Evolutionary conservation across 345 rosid species (phyloP).

Genomic region (Brassica nigra): DNA sequence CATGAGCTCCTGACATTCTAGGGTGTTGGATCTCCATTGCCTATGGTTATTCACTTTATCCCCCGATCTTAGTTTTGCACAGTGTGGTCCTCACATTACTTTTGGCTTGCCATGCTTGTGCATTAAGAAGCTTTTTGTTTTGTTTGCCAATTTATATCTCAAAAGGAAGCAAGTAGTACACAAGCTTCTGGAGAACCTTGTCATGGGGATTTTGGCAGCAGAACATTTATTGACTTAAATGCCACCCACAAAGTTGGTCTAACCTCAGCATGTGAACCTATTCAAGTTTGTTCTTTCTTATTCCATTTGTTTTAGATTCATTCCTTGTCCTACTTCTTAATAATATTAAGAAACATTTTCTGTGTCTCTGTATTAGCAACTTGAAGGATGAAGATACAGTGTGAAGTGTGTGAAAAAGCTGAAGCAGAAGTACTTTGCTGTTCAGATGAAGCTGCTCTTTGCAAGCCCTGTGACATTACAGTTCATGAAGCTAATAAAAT

Average conservation of each 20-base stretch:
- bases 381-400: constrained; percentile 42
- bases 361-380: not conserved
- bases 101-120: constrained; percentile 40
- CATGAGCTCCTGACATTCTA: constrained; percentile 33
- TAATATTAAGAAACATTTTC: not conserved
- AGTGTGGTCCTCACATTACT: constrained; percentile 42
- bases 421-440: constrained; percentile 51
- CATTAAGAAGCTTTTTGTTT: constrained; percentile 15
- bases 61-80: constrained; percentile 12
- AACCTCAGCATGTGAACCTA: constrained; percentile 36
- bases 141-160: constrained; percentile 24
- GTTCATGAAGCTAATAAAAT: constrained; percentile 47
- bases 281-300: constrained; percentile 28
- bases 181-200: constrained; percentile 25
- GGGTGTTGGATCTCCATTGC: constrained; percentile 9
- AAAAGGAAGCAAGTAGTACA: not conserved
- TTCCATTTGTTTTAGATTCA: constrained; percentile 13
- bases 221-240: constrained; percentile 34
- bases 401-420: constrained; percentile 46
- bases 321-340: constrained; percentile 2
- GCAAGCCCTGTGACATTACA: constrained; percentile 45
- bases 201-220: not conserved
- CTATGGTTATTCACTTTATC: constrained; percentile 31
- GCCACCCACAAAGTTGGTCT: constrained; percentile 40
- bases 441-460: constrained; percentile 50